Evolutionary conservation across 1,284 basidiomycete genomes (phyloP), one percentile per base, ranked within the genome.

Genomic region (Ustilago trichophora): DNA sequence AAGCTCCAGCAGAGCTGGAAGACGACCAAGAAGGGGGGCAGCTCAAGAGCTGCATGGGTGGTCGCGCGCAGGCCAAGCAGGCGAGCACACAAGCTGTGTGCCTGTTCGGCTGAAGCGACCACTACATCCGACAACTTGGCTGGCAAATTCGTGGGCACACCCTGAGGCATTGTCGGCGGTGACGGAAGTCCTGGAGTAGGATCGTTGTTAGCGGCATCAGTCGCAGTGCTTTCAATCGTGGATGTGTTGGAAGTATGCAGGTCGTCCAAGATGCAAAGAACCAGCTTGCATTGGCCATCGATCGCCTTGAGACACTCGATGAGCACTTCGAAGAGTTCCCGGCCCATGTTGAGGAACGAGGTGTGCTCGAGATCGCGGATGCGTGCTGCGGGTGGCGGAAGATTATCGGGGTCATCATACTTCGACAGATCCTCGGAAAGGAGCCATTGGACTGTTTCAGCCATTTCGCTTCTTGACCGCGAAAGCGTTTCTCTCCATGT

Each of bases 1-100:
- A 98, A 98, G 34, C 86, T 83, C 93, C 93, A 97, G 11, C 90
- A 89, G 68, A 88, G 87, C 59, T 89, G 88, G 84, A 94, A 96
- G 50, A 97, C 84, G 22, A 85, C 85, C 33, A 92, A 84, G 83
- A 98, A 98, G 29, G 88, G 87, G 2, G 85, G 82, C 33, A 97
- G 83, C 25, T 88, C 84, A 18, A 98, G 85, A 7, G 85, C 81
- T 0, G 90, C 85, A 77, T 96, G 91, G 58, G 90, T 88, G 2
- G 52, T 51, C 3, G 65, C 47, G 15, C 95, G 88, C 5, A 88
- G 84, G 37, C 87, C 85, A 26, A 98, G 83, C 25, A 95, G 85
- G 76, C 90, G 91, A 7, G 92, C 90, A 1, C 87, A 87, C 21
- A 91, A 87, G 8, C 88, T 86, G 80, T 95, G 93, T 8, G 92